Base-by-base conservation (phyloP, 1,139 yeast species). In the Pichia sp. region DNA sequence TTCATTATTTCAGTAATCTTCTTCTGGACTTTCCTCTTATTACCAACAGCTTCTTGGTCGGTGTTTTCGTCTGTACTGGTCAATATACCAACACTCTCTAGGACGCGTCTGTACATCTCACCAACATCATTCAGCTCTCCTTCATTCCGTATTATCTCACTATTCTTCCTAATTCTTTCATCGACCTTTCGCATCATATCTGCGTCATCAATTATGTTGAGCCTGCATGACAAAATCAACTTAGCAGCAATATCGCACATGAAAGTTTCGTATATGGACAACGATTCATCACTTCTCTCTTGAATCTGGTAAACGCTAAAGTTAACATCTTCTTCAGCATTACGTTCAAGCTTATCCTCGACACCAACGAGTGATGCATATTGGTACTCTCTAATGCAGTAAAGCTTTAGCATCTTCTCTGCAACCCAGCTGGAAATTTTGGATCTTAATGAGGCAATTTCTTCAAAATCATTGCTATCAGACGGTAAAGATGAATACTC, bases 321-420 rank as follows among this genome's bases (percentile, higher is more conserved):
- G 43, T 70, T 69, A 3, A 77, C 82, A 48, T 69, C 79, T 53
- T 80, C 87, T 26, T 67, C 66, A 27, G 67, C 76, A 18, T 59
- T 62, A 49, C 84, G 66, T 24, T 74, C 81, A 37, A 80, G 55
- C 11, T 66, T 63, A 4, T 67, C 51, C 9, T 66, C 64, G 3
- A 67, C 50, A 0, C 56, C 59, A 13, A 46, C 45, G 1, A 60
- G 48, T 34, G 48, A 48, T 3, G 66, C 54, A 22, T 57, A 46
- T 30, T 60, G 61, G 17, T 61, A 51, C 38, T 64, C 62, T 44
- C 62, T 39, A 30, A 51, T 49, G 46, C 54, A 51, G 34, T 50
- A 66, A 17, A 44, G 37, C 35, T 44, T 47, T 27, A 47, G 33
- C 27, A 51, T 37, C 4, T 42, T 45, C 21, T 35, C 44, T 22